phyloP scores from a whole-genome alignment of 2,329 filamentous ascomycete genomes.

The Penicillium sp. region DNA sequence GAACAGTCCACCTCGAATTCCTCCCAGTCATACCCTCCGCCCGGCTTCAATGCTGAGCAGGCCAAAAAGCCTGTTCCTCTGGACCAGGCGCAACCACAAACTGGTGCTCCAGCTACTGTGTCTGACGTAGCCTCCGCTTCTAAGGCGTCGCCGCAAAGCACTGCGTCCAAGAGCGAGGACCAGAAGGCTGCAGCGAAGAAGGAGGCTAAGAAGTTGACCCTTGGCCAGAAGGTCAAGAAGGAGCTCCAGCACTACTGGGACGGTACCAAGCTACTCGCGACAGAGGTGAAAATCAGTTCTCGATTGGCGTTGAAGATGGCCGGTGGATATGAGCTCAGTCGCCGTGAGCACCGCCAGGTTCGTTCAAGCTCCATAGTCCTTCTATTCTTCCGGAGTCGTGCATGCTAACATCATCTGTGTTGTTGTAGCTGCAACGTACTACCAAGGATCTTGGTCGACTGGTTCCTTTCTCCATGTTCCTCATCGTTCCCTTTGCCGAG shows the following conservation, averaged over 20 bases:
- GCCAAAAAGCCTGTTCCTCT: constrained; percentile 78
- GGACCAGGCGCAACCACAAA: constrained; percentile 42
- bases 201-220: constrained; percentile 79
- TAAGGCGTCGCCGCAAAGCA: constrained; percentile 58
- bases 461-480: constrained; percentile 93
- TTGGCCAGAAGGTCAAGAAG: constrained; percentile 92
- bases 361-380: constrained; percentile 8
- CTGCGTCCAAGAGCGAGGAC: constrained; percentile 56
- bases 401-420: constrained; percentile 11
- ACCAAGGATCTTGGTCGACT: constrained; percentile 90
- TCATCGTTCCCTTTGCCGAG: constrained; percentile 95
- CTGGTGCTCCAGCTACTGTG: neutral
- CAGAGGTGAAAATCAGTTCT: constrained; percentile 90
- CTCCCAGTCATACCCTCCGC: constrained; percentile 66
- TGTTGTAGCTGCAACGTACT: constrained; percentile 69
- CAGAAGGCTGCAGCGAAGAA: constrained; percentile 63
- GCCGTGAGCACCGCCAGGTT: constrained; percentile 85
- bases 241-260: constrained; percentile 96
- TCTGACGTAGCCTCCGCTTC: constrained; percentile 38
- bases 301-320: constrained; percentile 95
- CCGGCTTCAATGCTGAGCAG: constrained; percentile 85
- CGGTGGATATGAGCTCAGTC: constrained; percentile 91
- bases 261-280: constrained; percentile 88
- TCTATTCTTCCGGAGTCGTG: neutral
- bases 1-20: constrained; percentile 54